Evolutionary conservation across 129 eudicot genomes (phyloP).

Genomic region (Helianthus tuberosus): DNA sequence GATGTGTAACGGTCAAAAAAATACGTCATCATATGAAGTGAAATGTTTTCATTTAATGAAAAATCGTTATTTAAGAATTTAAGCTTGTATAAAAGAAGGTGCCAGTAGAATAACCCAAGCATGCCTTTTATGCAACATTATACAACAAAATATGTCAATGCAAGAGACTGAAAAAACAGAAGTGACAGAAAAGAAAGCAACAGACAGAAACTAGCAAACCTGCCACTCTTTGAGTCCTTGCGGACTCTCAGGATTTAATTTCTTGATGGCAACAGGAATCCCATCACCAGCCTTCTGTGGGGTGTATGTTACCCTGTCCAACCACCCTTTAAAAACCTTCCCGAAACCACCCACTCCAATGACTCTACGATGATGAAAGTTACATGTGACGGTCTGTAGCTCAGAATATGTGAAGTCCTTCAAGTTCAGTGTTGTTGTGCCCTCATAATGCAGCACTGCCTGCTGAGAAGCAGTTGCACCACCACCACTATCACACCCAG

Average conservation of each 20-base stretch:
- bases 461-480: constrained; percentile 5
- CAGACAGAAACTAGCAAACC: constrained; percentile 34
- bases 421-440: neutral
- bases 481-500: neutral
- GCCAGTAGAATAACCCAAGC: too few species aligned
- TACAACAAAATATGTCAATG: neutral
- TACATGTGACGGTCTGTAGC: constrained; percentile 54
- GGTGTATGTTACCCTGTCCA: constrained; percentile 51
- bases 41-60: neutral
- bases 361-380: constrained; percentile 52
- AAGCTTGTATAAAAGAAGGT: too few species aligned
- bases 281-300: too few species aligned
- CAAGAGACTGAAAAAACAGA: neutral
- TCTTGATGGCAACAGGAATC: constrained; percentile 68
- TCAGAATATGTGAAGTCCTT: constrained; percentile 53
- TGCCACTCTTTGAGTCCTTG: constrained; percentile 87
- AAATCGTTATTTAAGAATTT: too few species aligned
- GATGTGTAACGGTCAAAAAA: neutral
- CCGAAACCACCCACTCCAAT: constrained; percentile 85
- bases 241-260: constrained; percentile 42
- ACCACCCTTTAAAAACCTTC: constrained; percentile 62
- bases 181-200: neutral
- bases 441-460: neutral
- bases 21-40: too few species aligned
- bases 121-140: neutral